These are phyloP conservation scores for Nakaseomyces nivariensis DNA, from an alignment of 1,139 yeast species.

Conservation along the genomic window DNA sequence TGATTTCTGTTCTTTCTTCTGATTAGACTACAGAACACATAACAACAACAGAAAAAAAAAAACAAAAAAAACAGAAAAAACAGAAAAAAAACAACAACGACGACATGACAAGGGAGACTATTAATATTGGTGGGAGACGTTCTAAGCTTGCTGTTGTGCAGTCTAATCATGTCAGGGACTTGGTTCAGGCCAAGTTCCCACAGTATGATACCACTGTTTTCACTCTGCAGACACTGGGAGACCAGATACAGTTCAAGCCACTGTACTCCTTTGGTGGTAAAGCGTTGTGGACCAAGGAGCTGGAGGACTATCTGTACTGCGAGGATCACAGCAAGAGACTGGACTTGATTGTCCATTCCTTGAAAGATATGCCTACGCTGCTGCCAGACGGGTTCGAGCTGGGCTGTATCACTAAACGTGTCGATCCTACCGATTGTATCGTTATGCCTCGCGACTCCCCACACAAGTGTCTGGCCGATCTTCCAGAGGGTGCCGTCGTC, in stretches of 20 bases:
- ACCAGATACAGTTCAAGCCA: conserved; percentile 75
- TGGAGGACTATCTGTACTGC: conserved; percentile 64
- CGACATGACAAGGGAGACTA: conserved; percentile 10
- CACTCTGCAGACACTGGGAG: conserved; percentile 82
- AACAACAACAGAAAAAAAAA: too few species aligned
- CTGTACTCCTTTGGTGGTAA: conserved; percentile 93
- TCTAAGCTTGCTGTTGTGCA: conserved; percentile 82
- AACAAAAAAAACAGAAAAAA: too few species aligned
- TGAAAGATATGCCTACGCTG: conserved; percentile 91
- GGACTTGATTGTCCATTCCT: conserved; percentile 85
- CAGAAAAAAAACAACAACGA: too few species aligned
- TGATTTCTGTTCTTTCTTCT: too few species aligned
- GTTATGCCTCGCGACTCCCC: conserved; percentile 62
- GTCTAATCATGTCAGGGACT: conserved; percentile 59
- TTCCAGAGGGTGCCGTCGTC: conserved; percentile 78
- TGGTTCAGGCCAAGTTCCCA: conserved; percentile 53
- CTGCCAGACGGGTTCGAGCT: conserved; percentile 83
- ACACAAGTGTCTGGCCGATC: conserved; percentile 54
- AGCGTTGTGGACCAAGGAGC: conserved; percentile 90
- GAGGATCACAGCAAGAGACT: conserved; percentile 43
- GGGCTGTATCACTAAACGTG: conserved; percentile 79
- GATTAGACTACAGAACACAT: too few species aligned
- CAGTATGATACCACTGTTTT: conserved; percentile 56
- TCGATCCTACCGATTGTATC: conserved; percentile 91
- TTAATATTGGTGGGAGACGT: conserved; percentile 74